These are phyloP conservation scores for Monosporascus sp. DNA, from an alignment of 2,329 filamentous ascomycete species.

Conservation along the genomic window DNA sequence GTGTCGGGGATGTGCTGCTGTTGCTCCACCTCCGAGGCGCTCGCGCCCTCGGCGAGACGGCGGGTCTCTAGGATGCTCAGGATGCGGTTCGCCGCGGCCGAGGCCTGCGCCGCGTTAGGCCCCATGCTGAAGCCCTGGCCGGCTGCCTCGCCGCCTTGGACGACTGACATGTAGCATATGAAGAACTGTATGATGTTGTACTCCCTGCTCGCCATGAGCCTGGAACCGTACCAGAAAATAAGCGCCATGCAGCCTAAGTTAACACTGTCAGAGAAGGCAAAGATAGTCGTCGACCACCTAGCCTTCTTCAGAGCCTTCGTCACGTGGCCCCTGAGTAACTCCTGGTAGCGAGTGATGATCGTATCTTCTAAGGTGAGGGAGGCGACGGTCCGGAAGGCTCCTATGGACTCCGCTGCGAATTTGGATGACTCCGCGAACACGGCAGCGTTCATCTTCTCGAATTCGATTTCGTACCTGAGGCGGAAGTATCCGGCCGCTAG, in stretches of 20 bases:
- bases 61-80: conserved; percentile 43
- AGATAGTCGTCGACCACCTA: conserved; percentile 56
- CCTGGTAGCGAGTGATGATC: conserved; percentile 57
- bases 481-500: conserved; percentile 44
- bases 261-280: conserved; percentile 64
- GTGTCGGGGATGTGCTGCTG: conserved; percentile 36
- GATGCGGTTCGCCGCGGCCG: conserved; percentile 55
- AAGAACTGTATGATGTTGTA: conserved; percentile 43
- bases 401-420: conserved; percentile 69
- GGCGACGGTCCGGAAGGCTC: conserved; percentile 67
- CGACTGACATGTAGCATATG: conserved; percentile 58
- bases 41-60: conserved; percentile 27
- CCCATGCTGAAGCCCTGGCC: conserved; percentile 64
- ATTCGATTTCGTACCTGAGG: conserved; percentile 56
- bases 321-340: conserved; percentile 55
- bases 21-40: neutral
- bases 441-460: conserved; percentile 61
- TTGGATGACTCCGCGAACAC: conserved; percentile 68
- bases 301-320: conserved; percentile 54
- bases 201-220: conserved; percentile 48
- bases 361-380: conserved; percentile 64
- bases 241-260: conserved; percentile 58
- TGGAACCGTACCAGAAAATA: conserved; percentile 62
- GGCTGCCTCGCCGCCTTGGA: conserved; percentile 62
- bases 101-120: conserved; percentile 56